Conservation (phyloP, 306 rosid species). For the Phaseolus lunatus region DNA sequence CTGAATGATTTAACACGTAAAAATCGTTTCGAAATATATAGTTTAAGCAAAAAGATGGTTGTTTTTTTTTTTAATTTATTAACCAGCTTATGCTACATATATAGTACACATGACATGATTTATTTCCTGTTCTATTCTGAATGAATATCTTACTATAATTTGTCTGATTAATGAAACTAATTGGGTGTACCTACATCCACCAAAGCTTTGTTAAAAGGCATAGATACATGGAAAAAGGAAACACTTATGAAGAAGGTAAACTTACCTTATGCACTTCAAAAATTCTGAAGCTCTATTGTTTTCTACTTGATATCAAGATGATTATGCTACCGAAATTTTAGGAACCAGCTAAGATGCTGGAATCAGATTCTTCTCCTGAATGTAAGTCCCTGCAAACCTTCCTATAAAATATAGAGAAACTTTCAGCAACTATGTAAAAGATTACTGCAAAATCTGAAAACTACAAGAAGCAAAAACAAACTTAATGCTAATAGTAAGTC, state of each 20-base stretch:
- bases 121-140: neutral
- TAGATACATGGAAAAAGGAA: slow-evolving; percentile 83
- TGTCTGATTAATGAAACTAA: slow-evolving; percentile 19
- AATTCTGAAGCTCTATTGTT: neutral
- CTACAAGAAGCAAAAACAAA: neutral
- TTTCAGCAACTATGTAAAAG: slow-evolving; percentile 10
- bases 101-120: neutral
- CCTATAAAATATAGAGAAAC: slow-evolving; percentile 9
- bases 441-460: slow-evolving; percentile 3
- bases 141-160: neutral
- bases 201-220: slow-evolving; percentile 77
- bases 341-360: slow-evolving; percentile 69
- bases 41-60: too few species aligned
- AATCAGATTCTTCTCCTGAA: slow-evolving; percentile 57
- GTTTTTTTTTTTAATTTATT: neutral
- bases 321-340: slow-evolving; percentile 52
- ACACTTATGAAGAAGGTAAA: slow-evolving; percentile 73
- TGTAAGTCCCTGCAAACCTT: slow-evolving; percentile 51
- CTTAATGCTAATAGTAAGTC: too few species aligned
- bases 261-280: neutral
- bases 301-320: slow-evolving; percentile 17
- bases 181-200: slow-evolving; percentile 66
- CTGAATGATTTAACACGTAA: too few species aligned
- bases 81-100: neutral
- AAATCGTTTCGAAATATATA: too few species aligned